These are phyloP conservation scores for Microascus cirrosus DNA, from an alignment of 2,329 filamentous ascomycete species.

Conservation along the genomic window DNA sequence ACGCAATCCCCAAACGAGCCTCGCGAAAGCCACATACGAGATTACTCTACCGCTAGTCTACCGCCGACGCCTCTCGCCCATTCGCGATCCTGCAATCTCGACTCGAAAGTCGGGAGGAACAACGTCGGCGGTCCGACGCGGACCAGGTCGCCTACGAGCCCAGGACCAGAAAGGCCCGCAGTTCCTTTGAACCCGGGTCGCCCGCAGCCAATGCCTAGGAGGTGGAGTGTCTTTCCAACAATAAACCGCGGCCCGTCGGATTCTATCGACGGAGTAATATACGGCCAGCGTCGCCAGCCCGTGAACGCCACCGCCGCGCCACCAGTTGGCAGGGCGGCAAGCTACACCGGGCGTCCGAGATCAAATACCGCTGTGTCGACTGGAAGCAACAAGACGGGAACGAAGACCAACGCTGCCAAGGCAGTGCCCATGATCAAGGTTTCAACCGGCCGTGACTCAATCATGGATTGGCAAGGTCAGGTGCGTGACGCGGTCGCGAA, in stretches of 20 bases:
- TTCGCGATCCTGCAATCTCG: not conserved
- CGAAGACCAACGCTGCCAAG: constrained; percentile 7
- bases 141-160: not conserved
- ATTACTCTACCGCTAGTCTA: constrained; percentile 1
- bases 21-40: not conserved
- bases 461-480: not conserved
- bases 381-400: not conserved
- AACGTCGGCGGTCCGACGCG: not conserved
- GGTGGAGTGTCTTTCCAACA: constrained; percentile 1
- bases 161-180: not conserved
- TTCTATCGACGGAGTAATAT: constrained; percentile 2
- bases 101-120: not conserved
- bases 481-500: not conserved
- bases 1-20: not conserved
- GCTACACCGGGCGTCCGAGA: not conserved
- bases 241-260: not conserved
- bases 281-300: not conserved
- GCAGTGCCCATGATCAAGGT: constrained; percentile 3
- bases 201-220: not conserved
- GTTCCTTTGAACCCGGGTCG: not conserved
- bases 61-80: not conserved
- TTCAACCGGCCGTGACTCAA: not conserved
- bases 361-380: not conserved
- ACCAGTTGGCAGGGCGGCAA: not conserved
- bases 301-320: not conserved